Percentiles rank a stretch among this genome's conserved stretches.
Evolutionary conservation across 2,329 filamentous ascomycete genomes (phyloP).

Genomic region (Scedosporium apiospermum): DNA sequence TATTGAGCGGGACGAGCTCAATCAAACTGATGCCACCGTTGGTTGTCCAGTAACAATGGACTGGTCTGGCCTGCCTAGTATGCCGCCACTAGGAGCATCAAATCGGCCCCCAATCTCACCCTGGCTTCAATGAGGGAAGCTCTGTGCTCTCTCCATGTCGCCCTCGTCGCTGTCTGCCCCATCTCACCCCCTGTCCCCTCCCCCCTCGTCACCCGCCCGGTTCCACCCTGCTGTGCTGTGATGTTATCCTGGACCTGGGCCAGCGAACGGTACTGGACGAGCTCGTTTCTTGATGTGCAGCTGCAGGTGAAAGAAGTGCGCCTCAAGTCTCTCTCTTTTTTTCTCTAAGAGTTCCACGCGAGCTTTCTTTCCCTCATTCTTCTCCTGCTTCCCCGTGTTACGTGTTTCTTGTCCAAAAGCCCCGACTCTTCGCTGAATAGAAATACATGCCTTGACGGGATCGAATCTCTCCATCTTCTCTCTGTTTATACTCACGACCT

Average conservation of each 20-base stretch:
- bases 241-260: neutral
- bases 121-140: neutral
- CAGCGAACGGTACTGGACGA: neutral
- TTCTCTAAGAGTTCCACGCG: neutral
- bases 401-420: neutral
- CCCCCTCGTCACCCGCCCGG: neutral
- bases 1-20: neutral
- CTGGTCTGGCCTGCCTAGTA: neutral
- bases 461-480: neutral
- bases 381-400: neutral
- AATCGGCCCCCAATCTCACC: neutral
- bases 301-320: neutral
- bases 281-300: neutral
- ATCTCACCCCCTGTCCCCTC: neutral
- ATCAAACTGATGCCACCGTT: neutral
- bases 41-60: too few relatives aligned
- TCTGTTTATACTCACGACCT: neutral
- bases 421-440: neutral
- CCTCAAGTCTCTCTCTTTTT: neutral
- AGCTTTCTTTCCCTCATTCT: neutral
- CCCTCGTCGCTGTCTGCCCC: neutral
- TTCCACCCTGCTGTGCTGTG: neutral
- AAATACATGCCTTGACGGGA: too few relatives aligned
- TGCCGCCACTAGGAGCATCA: neutral
- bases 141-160: neutral